phyloP scores from a whole-genome alignment of 495 filamentous ascomycete species.

The Annulohypoxylon nitens region DNA sequence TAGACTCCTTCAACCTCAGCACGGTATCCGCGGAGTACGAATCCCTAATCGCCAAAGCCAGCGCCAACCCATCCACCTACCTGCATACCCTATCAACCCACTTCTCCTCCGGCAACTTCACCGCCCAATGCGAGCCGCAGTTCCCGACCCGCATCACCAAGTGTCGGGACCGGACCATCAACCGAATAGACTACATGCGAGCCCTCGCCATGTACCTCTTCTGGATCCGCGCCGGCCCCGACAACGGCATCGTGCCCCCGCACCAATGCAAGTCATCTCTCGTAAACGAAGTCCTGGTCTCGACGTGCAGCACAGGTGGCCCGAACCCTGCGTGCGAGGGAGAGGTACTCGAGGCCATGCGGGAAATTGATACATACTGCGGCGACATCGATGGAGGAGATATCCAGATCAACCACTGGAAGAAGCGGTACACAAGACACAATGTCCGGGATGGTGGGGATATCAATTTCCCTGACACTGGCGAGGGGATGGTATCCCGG shows the following conservation, averaged over 20 bases:
- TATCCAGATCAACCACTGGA: slow-evolving; percentile 28
- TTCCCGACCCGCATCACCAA: slow-evolving; percentile 34
- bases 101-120: not conserved
- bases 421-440: slow-evolving; percentile 39
- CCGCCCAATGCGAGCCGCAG: slow-evolving; percentile 18
- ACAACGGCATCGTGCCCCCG: slow-evolving; percentile 33
- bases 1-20: not conserved
- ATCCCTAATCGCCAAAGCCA: not conserved
- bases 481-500: too few species aligned
- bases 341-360: slow-evolving; percentile 48
- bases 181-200: slow-evolving; percentile 27
- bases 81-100: not conserved
- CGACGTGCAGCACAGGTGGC: slow-evolving; percentile 25
- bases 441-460: slow-evolving; percentile 2
- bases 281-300: slow-evolving; percentile 18
- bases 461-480: not conserved
- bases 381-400: slow-evolving; percentile 20
- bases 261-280: slow-evolving; percentile 33
- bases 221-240: slow-evolving; percentile 37
- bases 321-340: slow-evolving; percentile 36
- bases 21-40: not conserved
- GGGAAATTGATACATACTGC: slow-evolving; percentile 49
- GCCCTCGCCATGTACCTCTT: slow-evolving; percentile 35
- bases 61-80: not conserved
- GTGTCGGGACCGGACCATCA: slow-evolving; percentile 26